A percentile compares a stretch with the other conserved stretches of the same genome.
Evolutionary conservation across 169 alveolate species (phyloP).

Genomic region (Plasmodium gallinaceum): DNA sequence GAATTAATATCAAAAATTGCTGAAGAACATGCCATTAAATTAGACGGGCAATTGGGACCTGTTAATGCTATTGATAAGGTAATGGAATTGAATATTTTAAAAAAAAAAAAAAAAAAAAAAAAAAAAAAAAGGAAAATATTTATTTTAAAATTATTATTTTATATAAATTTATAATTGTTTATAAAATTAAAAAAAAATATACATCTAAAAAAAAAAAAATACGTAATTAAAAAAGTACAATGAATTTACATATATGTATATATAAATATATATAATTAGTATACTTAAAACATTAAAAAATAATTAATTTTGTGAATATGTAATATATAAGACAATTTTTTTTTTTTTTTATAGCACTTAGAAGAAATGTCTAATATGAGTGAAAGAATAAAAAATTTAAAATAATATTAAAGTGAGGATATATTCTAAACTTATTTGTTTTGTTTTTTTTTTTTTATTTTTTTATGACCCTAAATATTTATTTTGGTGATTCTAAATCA

Average conservation of each 20-base stretch:
- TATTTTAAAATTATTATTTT: too few species aligned
- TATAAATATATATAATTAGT: too few species aligned
- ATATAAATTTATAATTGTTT: neutral
- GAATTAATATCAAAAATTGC: conserved; percentile 72
- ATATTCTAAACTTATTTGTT: neutral
- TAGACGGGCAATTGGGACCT: conserved; percentile 71
- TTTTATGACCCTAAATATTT: neutral
- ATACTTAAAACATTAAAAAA: too few species aligned
- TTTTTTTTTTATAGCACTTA: conserved; percentile 40
- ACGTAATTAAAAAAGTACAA: too few species aligned
- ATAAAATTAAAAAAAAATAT: neutral
- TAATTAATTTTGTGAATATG: too few species aligned
- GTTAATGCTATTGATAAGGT: conserved; percentile 55
- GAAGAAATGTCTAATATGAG: conserved; percentile 72
- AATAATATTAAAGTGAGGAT: conserved; percentile 4
- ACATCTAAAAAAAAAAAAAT: too few species aligned
- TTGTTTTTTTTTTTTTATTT: conserved; percentile 7
- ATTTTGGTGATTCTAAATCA: conserved; percentile 10
- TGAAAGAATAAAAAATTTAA: conserved; percentile 70
- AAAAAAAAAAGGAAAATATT: neutral
- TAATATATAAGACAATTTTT: neutral
- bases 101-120: neutral
- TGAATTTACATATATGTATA: too few species aligned
- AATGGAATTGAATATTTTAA: neutral
- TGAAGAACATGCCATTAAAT: conserved; percentile 62